Conservation (phyloP, 129 eudicot species). For the Flaveria ramosissima region DNA sequence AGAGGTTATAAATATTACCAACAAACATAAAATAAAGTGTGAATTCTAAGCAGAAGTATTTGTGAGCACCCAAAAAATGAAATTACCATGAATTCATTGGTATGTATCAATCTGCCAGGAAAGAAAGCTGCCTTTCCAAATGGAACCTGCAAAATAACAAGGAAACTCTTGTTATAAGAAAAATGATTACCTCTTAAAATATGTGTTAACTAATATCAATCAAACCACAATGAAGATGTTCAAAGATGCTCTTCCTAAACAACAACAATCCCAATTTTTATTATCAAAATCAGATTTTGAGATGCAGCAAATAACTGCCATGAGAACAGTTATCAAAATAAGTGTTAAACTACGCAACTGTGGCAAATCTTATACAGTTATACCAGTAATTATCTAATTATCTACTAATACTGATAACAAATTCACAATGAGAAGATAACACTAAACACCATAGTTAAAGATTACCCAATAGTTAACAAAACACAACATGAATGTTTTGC, state of each 20-base stretch:
- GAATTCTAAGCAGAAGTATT: background rate
- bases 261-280: background rate
- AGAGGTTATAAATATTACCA: background rate
- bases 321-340: background rate
- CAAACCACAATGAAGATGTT: slow-evolving; percentile 2
- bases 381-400: background rate
- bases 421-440: too few relatives aligned
- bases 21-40: background rate
- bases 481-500: too few relatives aligned
- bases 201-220: background rate
- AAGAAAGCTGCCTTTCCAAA: slow-evolving; percentile 92
- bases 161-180: background rate
- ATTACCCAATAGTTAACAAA: too few relatives aligned
- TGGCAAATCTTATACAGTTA: background rate
- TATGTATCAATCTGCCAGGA: slow-evolving; percentile 83
- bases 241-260: background rate
- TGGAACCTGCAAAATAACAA: slow-evolving; percentile 64
- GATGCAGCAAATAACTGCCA: background rate
- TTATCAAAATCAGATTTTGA: background rate
- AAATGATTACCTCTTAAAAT: background rate
- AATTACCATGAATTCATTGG: slow-evolving; percentile 82
- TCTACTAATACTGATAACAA: background rate
- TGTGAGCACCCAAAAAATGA: background rate
- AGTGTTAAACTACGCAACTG: background rate
- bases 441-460: too few relatives aligned